Evolutionary conservation across 139 green algal species (phyloP).

Genomic region (Chlamydomonas schloesseri): DNA sequence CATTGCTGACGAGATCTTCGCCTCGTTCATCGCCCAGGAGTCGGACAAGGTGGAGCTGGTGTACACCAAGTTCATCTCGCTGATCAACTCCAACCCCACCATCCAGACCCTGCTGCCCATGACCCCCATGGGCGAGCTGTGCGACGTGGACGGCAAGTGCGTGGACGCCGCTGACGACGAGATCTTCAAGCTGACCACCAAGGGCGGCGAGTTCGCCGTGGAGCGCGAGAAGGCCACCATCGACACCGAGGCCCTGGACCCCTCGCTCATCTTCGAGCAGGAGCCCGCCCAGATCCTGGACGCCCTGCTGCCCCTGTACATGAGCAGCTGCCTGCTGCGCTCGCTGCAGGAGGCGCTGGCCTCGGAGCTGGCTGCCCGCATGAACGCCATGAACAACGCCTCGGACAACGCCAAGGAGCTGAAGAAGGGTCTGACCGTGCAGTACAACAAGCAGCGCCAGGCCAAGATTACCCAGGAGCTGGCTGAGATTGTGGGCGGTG

Average conservation of each 20-base stretch:
- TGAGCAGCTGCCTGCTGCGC: conserved; percentile 95
- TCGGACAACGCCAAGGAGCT: conserved; percentile 97
- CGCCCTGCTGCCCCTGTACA: conserved; percentile 98
- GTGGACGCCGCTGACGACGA: conserved; percentile 97
- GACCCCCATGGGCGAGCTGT: conserved; percentile 92
- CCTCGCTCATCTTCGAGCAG: conserved; percentile 97
- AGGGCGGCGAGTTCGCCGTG: conserved; percentile 89
- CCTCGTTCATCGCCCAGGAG: conserved; percentile 94
- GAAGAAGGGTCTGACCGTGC: conserved; percentile 79
- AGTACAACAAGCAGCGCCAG: conserved; percentile 97
- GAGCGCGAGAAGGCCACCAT: conserved; percentile 88
- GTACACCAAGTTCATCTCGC: conserved; percentile 99
- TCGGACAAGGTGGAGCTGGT: conserved; percentile 96
- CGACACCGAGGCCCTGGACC: conserved; percentile 76
- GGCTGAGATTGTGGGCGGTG: conserved; percentile 82
- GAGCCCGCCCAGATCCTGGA: conserved; percentile 99
- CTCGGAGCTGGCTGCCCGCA: conserved; percentile 97
- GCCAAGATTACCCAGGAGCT: conserved; percentile 94
- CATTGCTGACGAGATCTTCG: conserved; percentile 97
- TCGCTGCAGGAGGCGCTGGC: conserved; percentile 92
- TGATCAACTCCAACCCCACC: conserved; percentile 91
- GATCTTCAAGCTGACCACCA: conserved; percentile 86
- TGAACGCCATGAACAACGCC: conserved; percentile 99
- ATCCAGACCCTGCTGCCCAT: conserved; percentile 97
- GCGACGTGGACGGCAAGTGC: conserved; percentile 96